Conservation (phyloP, 2,329 filamentous ascomycete species). For the Colletotrichum australisinense region DNA sequence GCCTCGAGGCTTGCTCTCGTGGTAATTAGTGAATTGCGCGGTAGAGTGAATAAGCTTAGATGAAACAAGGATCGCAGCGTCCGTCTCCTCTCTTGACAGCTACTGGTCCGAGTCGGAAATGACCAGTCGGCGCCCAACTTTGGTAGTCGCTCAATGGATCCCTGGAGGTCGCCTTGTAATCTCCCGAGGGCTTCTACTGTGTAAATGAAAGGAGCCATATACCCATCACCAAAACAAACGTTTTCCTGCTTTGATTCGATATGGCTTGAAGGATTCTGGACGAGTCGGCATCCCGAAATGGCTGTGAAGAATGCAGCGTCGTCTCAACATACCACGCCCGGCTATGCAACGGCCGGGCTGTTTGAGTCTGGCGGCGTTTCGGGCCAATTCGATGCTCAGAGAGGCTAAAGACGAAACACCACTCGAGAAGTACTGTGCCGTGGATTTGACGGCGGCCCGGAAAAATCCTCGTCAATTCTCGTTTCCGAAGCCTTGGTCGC, state of each 20-base stretch:
- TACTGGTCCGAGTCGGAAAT: neutral
- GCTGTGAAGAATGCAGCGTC: neutral
- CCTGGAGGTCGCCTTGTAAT: neutral
- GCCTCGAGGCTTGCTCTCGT: neutral
- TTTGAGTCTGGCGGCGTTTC: slow-evolving; percentile 11
- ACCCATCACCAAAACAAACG: neutral
- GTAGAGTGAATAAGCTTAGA: slow-evolving; percentile 27
- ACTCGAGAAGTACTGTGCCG: slow-evolving; percentile 10
- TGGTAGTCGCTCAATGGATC: neutral
- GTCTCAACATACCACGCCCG: neutral
- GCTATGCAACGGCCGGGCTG: neutral
- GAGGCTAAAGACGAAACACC: slow-evolving; percentile 26
- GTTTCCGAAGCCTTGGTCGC: neutral
- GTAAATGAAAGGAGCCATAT: slow-evolving; percentile 23
- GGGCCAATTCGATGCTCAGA: slow-evolving; percentile 3
- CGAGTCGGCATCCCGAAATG: neutral
- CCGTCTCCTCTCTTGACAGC: slow-evolving; percentile 9
- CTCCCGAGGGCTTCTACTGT: neutral
- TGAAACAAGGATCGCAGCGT: slow-evolving; percentile 26
- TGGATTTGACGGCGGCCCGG: neutral
- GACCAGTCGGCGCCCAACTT: neutral
- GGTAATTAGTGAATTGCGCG: neutral
- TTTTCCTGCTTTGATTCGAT: neutral
- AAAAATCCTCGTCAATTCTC: neutral
- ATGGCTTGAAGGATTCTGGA: neutral